These are phyloP conservation scores for Flaveria ramosissima DNA, from an alignment of 129 eudicot genomes.

Conservation along the genomic window DNA sequence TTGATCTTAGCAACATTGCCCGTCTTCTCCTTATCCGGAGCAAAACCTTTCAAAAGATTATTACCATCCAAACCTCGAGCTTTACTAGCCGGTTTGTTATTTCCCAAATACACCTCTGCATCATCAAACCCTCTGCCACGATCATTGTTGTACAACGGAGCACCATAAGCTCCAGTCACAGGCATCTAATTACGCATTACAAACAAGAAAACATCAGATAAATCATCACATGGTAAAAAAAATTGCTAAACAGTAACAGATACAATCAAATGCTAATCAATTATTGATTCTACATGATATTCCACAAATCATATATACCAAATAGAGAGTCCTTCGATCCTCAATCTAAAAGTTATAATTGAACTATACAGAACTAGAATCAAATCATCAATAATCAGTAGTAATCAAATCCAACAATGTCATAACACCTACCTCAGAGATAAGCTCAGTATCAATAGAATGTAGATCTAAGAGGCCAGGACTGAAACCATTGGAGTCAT, in stretches of 20 bases:
- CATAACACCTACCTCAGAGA: slow-evolving; percentile 61
- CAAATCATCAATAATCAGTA: background rate
- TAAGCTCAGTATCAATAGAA: slow-evolving; percentile 87
- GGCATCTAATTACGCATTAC: slow-evolving; percentile 51
- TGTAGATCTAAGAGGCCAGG: slow-evolving; percentile 98
- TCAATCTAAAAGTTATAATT: too few species aligned
- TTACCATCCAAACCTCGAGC: slow-evolving; percentile 71
- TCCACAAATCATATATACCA: background rate
- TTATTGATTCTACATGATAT: background rate
- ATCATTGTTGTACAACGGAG: slow-evolving; percentile 51
- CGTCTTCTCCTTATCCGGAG: slow-evolving; percentile 80
- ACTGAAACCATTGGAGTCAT: slow-evolving; percentile 65
- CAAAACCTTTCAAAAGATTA: slow-evolving; percentile 59
- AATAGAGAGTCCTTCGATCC: too few species aligned
- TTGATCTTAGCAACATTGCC: slow-evolving; percentile 93
- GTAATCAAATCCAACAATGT: background rate
- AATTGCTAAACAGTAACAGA: background rate
- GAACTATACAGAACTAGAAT: too few species aligned
- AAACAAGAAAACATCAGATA: background rate
- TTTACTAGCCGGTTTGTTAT: slow-evolving; percentile 62
- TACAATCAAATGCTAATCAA: background rate
- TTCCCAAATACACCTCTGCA: slow-evolving; percentile 59
- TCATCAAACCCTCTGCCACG: slow-evolving; percentile 84
- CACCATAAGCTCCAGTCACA: slow-evolving; percentile 50
- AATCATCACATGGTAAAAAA: background rate